Base-by-base conservation (phyloP, 257 asterid species). In the Vinca minor region DNA sequence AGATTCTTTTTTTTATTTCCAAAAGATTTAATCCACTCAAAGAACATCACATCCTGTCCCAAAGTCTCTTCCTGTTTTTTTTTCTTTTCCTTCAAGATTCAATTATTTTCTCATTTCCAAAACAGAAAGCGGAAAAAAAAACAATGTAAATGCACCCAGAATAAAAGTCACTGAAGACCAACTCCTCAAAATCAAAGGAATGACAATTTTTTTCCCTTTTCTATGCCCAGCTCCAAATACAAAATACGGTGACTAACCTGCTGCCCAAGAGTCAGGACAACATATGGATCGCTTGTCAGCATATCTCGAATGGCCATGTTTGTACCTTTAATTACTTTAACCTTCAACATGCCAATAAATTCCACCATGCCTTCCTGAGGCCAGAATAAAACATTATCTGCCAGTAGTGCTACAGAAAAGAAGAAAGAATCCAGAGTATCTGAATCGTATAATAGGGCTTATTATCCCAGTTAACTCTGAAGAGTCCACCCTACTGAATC, bases 201-300 rank as follows among this genome's bases (percentile, higher is more conserved):
- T 9, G 17, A 57, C 29, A 29, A 8, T 0, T 54, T 29, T 12
- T 15, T 25, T 32, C 4, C 1, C 44, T 14, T 48, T 41, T 1
- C 21, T 39, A 50, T n/a, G 3, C 25, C 29, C 68, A 31, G 28
- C 31, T 21, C 62, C 58, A 55, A 56, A 13, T 58, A 44, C 41
- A 41, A 67, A 59, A 21, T 52, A 48, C 28, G 39, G 50, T 1
- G 21, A 70, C 74, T 61, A 69, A 89, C 99, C 95, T 89, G 99
- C 65, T 83, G 79, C 47, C 99, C 99, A 48, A 93, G 94, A 55
- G 65, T 79, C 79, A 89, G 57, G 69, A 93, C 86, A 62, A 89
- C 95, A 65, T 93, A 93, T 13, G 99, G 99, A 80, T 93, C 99
- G 67, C 99, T 93, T 15, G 99, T 80, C 55, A 85, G 76, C 95